phyloP scores from a whole-genome alignment of 495 filamentous ascomycete genomes.

The Baudoinia panamericana region DNA sequence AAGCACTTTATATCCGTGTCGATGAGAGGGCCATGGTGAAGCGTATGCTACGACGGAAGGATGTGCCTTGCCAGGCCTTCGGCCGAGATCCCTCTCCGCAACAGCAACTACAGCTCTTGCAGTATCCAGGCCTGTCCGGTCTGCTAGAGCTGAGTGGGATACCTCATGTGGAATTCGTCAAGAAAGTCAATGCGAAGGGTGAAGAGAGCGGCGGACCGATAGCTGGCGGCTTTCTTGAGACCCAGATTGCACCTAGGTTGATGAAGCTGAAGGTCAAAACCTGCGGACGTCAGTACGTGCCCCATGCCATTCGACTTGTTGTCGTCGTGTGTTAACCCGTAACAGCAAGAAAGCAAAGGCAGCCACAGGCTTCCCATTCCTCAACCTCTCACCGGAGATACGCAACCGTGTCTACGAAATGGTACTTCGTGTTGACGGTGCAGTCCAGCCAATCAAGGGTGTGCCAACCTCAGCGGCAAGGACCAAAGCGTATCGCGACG shows the following conservation, averaged over 20 bases:
- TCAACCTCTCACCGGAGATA: slow-evolving; percentile 17
- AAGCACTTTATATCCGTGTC: slow-evolving; percentile 10
- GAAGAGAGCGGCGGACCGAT: slow-evolving; percentile 8
- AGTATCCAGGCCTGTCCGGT: slow-evolving; percentile 6
- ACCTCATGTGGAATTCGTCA: slow-evolving; percentile 6
- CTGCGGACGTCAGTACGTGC: not conserved
- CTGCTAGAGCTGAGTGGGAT: slow-evolving; percentile 1
- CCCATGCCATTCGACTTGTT: too few species aligned
- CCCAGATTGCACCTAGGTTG: slow-evolving; percentile 3
- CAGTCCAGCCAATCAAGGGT: slow-evolving; percentile 1
- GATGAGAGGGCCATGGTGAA: slow-evolving; percentile 11
- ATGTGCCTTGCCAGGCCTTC: not conserved
- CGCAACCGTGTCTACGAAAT: slow-evolving; percentile 14
- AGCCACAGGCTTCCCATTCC: slow-evolving; percentile 10
- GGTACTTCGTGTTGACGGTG: slow-evolving; percentile 6
- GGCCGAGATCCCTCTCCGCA: slow-evolving; percentile 5
- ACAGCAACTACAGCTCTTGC: slow-evolving; percentile 3
- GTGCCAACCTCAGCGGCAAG: slow-evolving; percentile 2
- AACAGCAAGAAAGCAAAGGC: not conserved
- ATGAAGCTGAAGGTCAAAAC: not conserved
- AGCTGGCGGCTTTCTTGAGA: slow-evolving; percentile 13
- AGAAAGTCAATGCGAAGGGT: not conserved
- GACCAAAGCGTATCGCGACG: not conserved
- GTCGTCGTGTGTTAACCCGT: too few species aligned
- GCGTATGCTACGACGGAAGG: not conserved